These are phyloP conservation scores for Epichloe amarillans DNA, from an alignment of 2,329 filamentous ascomycete species.

Conservation along the genomic window DNA sequence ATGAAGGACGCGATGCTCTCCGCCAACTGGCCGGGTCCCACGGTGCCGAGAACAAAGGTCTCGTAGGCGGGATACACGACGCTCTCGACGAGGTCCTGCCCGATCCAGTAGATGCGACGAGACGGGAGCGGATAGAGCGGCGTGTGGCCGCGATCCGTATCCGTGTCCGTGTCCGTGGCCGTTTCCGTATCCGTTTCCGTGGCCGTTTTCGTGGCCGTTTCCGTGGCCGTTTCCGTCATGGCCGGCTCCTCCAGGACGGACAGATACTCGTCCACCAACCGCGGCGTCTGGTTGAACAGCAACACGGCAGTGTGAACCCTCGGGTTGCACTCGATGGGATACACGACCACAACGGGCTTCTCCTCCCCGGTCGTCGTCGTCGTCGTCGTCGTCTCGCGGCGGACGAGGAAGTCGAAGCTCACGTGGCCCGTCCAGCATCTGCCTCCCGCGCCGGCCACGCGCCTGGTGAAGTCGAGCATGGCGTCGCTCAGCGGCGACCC, in stretches of 20 bases:
- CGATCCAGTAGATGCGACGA: conserved; percentile 46
- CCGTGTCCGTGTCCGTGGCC: too few species aligned
- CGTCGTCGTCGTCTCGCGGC: background rate
- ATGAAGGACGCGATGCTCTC: conserved; percentile 14
- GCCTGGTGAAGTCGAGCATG: conserved; percentile 52
- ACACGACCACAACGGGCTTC: conserved; percentile 31
- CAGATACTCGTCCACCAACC: conserved; percentile 40
- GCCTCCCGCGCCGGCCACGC: conserved; percentile 37
- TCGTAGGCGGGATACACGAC: conserved; percentile 33
- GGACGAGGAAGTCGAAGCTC: conserved; percentile 2
- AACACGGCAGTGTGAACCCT: conserved; percentile 54
- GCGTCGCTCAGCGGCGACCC: conserved; percentile 39
- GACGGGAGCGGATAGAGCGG: conserved; percentile 10
- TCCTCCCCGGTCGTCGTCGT: background rate
- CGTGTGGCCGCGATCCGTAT: background rate
- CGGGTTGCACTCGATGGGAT: conserved; percentile 61
- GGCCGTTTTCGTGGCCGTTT: too few species aligned
- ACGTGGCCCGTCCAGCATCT: conserved; percentile 9
- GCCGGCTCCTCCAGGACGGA: conserved; percentile 22
- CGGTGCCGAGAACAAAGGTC: conserved; percentile 12
- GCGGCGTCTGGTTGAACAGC: conserved; percentile 37
- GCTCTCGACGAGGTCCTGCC: conserved; percentile 46
- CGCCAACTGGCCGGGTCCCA: background rate
- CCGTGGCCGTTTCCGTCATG: background rate
- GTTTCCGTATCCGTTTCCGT: background rate